A percentile compares a stretch with the other conserved stretches of the same genome.
Evolutionary conservation across 305 asterid species (phyloP).

Genomic region (Fraxinus baroniana): DNA sequence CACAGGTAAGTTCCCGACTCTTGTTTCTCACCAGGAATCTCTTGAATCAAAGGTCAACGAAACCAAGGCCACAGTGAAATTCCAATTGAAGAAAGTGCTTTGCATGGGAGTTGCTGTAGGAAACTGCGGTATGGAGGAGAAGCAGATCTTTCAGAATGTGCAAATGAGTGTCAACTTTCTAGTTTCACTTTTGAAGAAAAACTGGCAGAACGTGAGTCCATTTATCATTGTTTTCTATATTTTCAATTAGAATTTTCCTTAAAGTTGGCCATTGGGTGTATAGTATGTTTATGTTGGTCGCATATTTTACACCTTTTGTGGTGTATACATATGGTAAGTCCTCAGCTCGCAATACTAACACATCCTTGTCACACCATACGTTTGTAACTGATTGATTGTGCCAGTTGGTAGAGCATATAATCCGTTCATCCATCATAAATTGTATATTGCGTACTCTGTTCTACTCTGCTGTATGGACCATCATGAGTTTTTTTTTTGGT

Average conservation of each 20-base stretch:
- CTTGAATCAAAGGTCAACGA: conserved; percentile 63
- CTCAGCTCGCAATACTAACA: background rate
- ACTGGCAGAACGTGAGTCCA: conserved; percentile 64
- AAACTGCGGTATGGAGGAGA: conserved; percentile 63
- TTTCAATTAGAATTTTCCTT: background rate
- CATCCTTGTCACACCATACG: background rate
- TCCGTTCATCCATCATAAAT: background rate
- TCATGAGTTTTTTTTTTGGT: background rate
- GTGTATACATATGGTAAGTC: background rate
- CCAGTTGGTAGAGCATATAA: background rate
- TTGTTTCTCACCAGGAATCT: conserved; percentile 63
- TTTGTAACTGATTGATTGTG: background rate
- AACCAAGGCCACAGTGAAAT: conserved; percentile 66
- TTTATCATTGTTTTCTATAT: background rate
- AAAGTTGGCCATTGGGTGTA: background rate
- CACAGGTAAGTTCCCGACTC: conserved; percentile 68
- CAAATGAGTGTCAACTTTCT: conserved; percentile 70
- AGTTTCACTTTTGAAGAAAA: conserved; percentile 62
- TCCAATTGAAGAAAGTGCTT: conserved; percentile 70
- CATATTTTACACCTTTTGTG: background rate
- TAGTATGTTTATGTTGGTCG: background rate
- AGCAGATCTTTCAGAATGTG: conserved; percentile 64
- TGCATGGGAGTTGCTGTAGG: conserved; percentile 88
- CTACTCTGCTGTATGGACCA: background rate
- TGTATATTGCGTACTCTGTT: background rate